Percentiles rank a stretch among this genome's conserved stretches.
Conservation (phyloP, 495 filamentous ascomycete genomes). For the Endocarpon pusillum region DNA sequence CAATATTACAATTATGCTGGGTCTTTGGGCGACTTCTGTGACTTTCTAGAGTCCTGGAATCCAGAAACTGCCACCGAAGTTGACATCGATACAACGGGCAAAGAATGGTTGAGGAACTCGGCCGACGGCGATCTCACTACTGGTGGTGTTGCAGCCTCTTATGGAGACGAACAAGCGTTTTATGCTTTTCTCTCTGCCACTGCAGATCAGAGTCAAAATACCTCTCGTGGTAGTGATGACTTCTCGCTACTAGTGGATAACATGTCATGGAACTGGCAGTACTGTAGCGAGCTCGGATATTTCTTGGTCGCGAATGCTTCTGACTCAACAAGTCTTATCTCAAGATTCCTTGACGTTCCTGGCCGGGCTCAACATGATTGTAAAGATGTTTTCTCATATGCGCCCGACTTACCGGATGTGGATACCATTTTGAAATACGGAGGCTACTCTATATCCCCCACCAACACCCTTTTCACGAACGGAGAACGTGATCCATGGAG, state of each 20-base stretch:
- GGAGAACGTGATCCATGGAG: slow-evolving; percentile 44
- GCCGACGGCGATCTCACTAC: background rate
- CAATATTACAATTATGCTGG: background rate
- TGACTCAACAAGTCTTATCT: slow-evolving; percentile 29
- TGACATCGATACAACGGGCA: slow-evolving; percentile 4
- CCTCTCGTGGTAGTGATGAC: background rate
- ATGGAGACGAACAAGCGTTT: background rate
- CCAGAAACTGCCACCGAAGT: slow-evolving; percentile 9
- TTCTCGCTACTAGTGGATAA: background rate
- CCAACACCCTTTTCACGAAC: slow-evolving; percentile 36
- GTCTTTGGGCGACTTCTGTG: slow-evolving; percentile 26
- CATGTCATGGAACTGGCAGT: slow-evolving; percentile 39
- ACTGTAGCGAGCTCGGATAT: slow-evolving; percentile 41
- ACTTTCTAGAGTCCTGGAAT: slow-evolving; percentile 23
- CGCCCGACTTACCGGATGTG: slow-evolving; percentile 22
- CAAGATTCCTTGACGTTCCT: slow-evolving; percentile 31
- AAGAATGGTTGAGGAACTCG: too few species aligned
- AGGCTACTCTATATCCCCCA: slow-evolving; percentile 40
- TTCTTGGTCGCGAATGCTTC: slow-evolving; percentile 35
- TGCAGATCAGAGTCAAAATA: background rate
- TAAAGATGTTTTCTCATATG: slow-evolving; percentile 35
- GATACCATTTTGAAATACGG: slow-evolving; percentile 26
- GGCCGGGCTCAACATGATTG: slow-evolving; percentile 33
- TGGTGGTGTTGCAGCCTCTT: slow-evolving; percentile 1
- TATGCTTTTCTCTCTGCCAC: background rate